phyloP scores from a whole-genome alignment of 1,139 yeast species.

The Pichia terricola region DNA sequence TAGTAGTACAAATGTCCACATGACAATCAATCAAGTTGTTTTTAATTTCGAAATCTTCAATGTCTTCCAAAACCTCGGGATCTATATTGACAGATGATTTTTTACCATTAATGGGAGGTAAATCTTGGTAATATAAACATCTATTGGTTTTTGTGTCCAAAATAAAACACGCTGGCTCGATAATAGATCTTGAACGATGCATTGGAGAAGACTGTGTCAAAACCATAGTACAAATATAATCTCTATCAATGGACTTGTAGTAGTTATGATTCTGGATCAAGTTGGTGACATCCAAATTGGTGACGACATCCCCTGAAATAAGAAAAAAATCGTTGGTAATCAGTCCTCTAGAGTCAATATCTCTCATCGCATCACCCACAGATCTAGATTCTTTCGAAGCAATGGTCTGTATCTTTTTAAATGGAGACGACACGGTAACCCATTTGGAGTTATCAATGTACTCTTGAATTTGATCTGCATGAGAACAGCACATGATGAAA shows the following conservation, averaged over 20 bases:
- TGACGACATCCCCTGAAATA: slow-evolving; percentile 89
- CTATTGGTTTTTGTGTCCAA: slow-evolving; percentile 64
- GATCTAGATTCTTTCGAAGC: slow-evolving; percentile 84
- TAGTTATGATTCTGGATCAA: slow-evolving; percentile 66
- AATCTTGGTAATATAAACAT: slow-evolving; percentile 75
- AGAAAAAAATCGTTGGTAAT: slow-evolving; percentile 83
- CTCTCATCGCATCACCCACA: slow-evolving; percentile 97
- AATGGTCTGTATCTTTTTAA: slow-evolving; percentile 62
- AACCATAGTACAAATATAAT: slow-evolving; percentile 91
- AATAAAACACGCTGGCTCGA: slow-evolving; percentile 78
- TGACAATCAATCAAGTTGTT: slow-evolving; percentile 95
- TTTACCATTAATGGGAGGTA: slow-evolving; percentile 51
- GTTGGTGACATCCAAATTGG: slow-evolving; percentile 72
- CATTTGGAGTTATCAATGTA: slow-evolving; percentile 82
- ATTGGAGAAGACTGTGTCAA: slow-evolving; percentile 76
- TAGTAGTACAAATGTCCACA: slow-evolving; percentile 90
- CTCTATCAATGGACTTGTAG: slow-evolving; percentile 67
- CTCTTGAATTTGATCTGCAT: slow-evolving; percentile 77
- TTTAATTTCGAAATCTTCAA: slow-evolving; percentile 69
- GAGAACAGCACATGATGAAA: slow-evolving; percentile 78
- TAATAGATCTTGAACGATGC: slow-evolving; percentile 71
- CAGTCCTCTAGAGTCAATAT: slow-evolving; percentile 80
- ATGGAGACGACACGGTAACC: slow-evolving; percentile 67
- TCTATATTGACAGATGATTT: slow-evolving; percentile 52
- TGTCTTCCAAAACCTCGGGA: slow-evolving; percentile 72